Conservation (phyloP, 2,329 filamentous ascomycete species). For the Blastomyces silverae region DNA sequence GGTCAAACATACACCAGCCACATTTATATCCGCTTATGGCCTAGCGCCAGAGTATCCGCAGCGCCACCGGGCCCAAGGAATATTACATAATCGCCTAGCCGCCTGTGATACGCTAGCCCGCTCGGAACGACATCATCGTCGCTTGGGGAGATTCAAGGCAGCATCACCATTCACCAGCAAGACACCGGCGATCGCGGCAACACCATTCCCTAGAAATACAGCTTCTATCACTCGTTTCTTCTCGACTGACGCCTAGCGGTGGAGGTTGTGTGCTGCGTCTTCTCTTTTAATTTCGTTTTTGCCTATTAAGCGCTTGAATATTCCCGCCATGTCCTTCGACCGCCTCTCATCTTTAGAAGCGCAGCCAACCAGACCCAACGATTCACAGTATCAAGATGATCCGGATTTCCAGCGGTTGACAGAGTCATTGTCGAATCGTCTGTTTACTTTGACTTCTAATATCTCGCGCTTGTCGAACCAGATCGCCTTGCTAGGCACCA, state of each 20-base stretch:
- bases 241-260: neutral
- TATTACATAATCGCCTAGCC: constrained; percentile 3
- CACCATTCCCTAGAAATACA: neutral
- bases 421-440: constrained; percentile 73
- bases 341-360: constrained; percentile 78
- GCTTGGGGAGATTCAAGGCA: neutral
- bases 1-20: constrained; percentile 27
- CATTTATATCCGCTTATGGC: neutral
- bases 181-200: neutral
- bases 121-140: neutral
- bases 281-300: neutral
- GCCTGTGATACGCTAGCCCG: too few species aligned
- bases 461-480: constrained; percentile 79
- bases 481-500: constrained; percentile 77
- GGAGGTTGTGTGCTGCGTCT: neutral
- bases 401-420: constrained; percentile 83
- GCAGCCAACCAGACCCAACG: constrained; percentile 64
- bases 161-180: neutral
- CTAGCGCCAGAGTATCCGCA: neutral
- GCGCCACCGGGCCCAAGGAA: neutral
- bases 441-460: constrained; percentile 83
- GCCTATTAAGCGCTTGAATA: neutral
- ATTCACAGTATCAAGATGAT: constrained; percentile 76
- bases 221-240: neutral
- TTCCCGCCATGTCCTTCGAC: constrained; percentile 73